Evolutionary conservation across 495 filamentous ascomycete genomes (phyloP), one percentile per base, ranked within the genome.

Genomic region (Annulohypoxylon maeteangense): DNA sequence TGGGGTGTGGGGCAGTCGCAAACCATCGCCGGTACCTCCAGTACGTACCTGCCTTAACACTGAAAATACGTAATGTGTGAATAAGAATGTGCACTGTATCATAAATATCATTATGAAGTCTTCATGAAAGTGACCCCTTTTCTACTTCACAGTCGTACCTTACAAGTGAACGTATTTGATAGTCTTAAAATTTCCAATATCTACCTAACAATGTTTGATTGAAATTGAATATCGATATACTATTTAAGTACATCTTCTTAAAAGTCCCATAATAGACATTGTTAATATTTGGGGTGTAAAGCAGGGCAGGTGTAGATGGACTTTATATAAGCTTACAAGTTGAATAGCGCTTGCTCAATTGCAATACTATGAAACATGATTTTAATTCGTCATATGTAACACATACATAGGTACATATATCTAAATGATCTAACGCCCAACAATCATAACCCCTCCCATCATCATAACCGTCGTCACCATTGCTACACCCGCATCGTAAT

Each of bases 1-100:
- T 72, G 64, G 69, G 69, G 69, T 72, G 69, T 72, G 69, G 69
- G 69, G 69, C 34, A 57, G 31, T 71, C 48, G 51, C 56, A 56
- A 56, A 57, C 23, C 25, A 25, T 32, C 36, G 20, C n/a, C 5
- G 18, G 29, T n/a, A n/a, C n/a, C n/a, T n/a, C n/a, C n/a, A n/a
- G 66, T 54, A 38, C 20, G 50, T 32, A 54, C 50, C 58, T 61
- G 45, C 58, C 63, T 55, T 16, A 14, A 51, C 23, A n/a, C 7
- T 27, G 22, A 29, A 12, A 14, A n/a, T 6, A 29, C 23, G 5
- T 12, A n/a, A 12, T 27, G 22, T 42, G 55, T 8, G 55, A 59
- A 14, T 40, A 40, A 58, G 45, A 25, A 23, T 48, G 8, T 25
- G 20, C 7, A 48, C 45, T 48, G 45, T 48, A 25, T 10, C 10